A percentile compares a stretch with the other conserved stretches of the same genome.
Evolutionary conservation across 2,329 filamentous ascomycete species (phyloP).

Genomic region (Aspergillus felis): DNA sequence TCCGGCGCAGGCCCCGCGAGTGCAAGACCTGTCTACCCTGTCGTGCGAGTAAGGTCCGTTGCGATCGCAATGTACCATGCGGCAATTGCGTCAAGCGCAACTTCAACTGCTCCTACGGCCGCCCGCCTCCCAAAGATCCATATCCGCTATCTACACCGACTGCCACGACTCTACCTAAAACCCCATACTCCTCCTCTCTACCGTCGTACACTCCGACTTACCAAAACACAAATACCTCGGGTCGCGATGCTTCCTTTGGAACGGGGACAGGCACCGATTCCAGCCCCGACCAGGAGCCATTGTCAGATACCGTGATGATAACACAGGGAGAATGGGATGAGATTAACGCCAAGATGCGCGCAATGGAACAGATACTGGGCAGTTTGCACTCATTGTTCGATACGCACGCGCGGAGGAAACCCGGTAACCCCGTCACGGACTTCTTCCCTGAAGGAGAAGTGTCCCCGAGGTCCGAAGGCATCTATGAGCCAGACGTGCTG

Average conservation of each 20-base stretch:
- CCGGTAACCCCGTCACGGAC: constrained; percentile 9
- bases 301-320: constrained; percentile 27
- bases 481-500: constrained; percentile 28
- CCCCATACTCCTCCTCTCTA: constrained; percentile 9
- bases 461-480: constrained; percentile 21
- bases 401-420: constrained; percentile 20
- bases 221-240: constrained; percentile 6
- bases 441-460: constrained; percentile 9
- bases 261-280: constrained; percentile 8
- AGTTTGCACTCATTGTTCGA: constrained; percentile 30
- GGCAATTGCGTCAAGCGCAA: constrained; percentile 41
- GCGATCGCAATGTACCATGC: constrained; percentile 40
- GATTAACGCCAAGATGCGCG: constrained; percentile 31
- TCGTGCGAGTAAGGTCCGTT: constrained; percentile 49
- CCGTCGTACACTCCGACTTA: neutral
- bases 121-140: constrained; percentile 18
- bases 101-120: constrained; percentile 37
- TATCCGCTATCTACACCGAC: constrained; percentile 11
- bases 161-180: constrained; percentile 14
- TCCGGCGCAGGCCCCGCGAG: constrained; percentile 34
- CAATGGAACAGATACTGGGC: constrained; percentile 33
- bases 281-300: constrained; percentile 14
- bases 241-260: constrained; percentile 18
- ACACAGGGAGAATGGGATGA: constrained; percentile 34
- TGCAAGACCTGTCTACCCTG: constrained; percentile 49